phyloP scores from a whole-genome alignment of 2,329 filamentous ascomycete genomes.

The Leptodontidium sp. region DNA sequence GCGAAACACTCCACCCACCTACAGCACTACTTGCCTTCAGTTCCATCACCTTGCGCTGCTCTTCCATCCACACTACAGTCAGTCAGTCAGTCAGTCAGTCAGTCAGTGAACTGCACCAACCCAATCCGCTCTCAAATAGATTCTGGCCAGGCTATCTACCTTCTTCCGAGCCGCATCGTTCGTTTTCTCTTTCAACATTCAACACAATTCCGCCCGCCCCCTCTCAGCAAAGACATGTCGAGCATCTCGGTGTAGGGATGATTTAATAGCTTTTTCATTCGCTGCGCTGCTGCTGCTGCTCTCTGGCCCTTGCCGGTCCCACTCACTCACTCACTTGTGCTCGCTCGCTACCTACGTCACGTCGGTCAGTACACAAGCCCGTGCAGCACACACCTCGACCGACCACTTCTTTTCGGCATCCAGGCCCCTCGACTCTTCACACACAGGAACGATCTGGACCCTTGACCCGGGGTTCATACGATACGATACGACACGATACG shows the following conservation, averaged over 20 bases:
- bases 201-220: not conserved
- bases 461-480: constrained; percentile 5
- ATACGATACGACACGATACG: not conserved
- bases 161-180: constrained; percentile 2
- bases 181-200: not conserved
- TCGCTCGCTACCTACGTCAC: constrained; percentile 16
- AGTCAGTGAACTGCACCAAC: not conserved
- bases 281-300: not conserved
- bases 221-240: not conserved
- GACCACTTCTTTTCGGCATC: constrained; percentile 4
- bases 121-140: not conserved
- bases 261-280: not conserved
- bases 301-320: not conserved
- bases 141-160: constrained; percentile 4
- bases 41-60: not conserved
- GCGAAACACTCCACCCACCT: too few species aligned
- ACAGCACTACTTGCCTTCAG: too few species aligned
- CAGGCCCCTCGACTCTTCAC: not conserved
- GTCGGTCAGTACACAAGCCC: not conserved
- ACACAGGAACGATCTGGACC: constrained; percentile 16
- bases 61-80: not conserved
- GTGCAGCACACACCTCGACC: constrained; percentile 13
- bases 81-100: too few species aligned
- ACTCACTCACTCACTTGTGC: not conserved
- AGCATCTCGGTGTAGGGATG: not conserved